Evolutionary conservation across 2,329 filamentous ascomycete species (phyloP).

Genomic region (Colletotrichum plurivorum): DNA sequence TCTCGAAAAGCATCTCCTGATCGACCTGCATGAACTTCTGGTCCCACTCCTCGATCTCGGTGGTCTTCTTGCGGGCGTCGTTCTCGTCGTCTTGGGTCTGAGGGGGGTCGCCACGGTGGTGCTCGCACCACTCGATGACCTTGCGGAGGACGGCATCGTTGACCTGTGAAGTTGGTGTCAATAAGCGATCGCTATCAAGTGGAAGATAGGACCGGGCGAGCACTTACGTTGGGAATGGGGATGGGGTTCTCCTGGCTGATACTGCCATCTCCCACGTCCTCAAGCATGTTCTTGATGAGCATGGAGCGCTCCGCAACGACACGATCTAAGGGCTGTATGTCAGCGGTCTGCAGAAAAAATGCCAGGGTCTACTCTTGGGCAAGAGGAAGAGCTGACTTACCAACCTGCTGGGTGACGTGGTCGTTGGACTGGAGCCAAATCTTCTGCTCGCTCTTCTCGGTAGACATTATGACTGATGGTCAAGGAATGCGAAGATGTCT

Average conservation of each 20-base stretch:
- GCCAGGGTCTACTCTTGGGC: neutral
- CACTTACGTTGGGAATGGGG: slow-evolving; percentile 86
- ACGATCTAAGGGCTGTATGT: slow-evolving; percentile 70
- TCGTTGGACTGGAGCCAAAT: slow-evolving; percentile 69
- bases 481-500: slow-evolving; percentile 13
- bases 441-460: slow-evolving; percentile 54
- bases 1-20: slow-evolving; percentile 99
- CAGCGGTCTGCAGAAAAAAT: slow-evolving; percentile 9
- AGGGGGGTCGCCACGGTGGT: slow-evolving; percentile 92
- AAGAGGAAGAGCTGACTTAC: slow-evolving; percentile 40
- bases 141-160: slow-evolving; percentile 95
- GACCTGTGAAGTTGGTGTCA: slow-evolving; percentile 66
- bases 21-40: slow-evolving; percentile 99
- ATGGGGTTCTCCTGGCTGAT: slow-evolving; percentile 76
- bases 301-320: slow-evolving; percentile 91
- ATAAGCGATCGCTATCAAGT: slow-evolving; percentile 23
- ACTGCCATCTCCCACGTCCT: slow-evolving; percentile 83
- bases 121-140: slow-evolving; percentile 97
- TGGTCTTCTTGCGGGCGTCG: slow-evolving; percentile 97
- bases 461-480: slow-evolving; percentile 50
- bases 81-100: slow-evolving; percentile 88
- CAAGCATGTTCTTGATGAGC: slow-evolving; percentile 98
- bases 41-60: slow-evolving; percentile 99
- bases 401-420: slow-evolving; percentile 60
- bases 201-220: slow-evolving; percentile 2